Base-by-base conservation (phyloP, 2,329 filamentous ascomycete species). In the Neurospora sp. region DNA sequence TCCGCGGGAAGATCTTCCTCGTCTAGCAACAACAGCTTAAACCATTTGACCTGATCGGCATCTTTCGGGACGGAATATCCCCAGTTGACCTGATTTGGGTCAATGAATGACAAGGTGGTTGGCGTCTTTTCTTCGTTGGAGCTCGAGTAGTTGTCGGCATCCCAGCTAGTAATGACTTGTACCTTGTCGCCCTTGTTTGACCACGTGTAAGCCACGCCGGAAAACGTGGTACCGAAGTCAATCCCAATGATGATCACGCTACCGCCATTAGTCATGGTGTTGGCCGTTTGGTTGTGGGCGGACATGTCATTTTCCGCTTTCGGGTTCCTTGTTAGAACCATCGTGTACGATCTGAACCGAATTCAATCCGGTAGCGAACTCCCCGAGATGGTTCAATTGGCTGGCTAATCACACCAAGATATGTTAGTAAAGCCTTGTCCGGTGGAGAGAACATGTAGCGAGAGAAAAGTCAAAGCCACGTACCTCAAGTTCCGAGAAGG, bases 141-240 rank as follows among this genome's bases (percentile, higher is more conserved):
- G 43, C 43, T 6, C 2, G 43, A 52, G 19, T 52, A 52, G 43
- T 52, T 52, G 19, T 52, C 43, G 4, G 19, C 3, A 4, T 52
- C 43, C 43, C 43, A 52, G 10, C 43, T 52, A 0, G 43, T 52
- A 5, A 52, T 52, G 43, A 52, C 43, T 4, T 52, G 19, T 2
- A 52, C 43, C 3, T 52, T 52, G 43, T 52, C 43, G 0, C 43
- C 43, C 9, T 23, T 52, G 43, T 4, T 23, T 13, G 43, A 52
- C 43, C 43, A 52, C 10, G 43, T 52, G 1, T 52, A 87, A 38
- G 84, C 83, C n/a, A 86, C 79, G 38, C 84, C 85, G 15, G 84
- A 85, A 75, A 84, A 87, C 4, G 85, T 87, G 13, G 85, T 87
- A 36, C 85, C 85, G 73, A 87, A 87, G 74, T 87, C 85, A 71